Conservation (phyloP, 2,329 filamentous ascomycete species). For the Pseudogymnoascus sp. region DNA sequence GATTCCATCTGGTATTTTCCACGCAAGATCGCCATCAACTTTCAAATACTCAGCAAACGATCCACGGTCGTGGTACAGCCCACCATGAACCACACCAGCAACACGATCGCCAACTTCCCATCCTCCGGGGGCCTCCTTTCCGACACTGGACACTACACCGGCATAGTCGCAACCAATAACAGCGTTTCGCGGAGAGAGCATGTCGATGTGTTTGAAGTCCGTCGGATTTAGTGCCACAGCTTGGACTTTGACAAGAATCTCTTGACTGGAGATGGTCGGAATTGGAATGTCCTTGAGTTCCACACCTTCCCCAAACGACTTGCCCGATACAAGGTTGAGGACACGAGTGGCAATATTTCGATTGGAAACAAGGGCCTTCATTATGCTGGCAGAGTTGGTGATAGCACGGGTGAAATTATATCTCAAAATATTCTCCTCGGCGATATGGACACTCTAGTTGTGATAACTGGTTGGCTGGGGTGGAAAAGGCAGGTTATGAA, state of each 20-base stretch:
- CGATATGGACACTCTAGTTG: too few relatives aligned
- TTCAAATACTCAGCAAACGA: slow-evolving; percentile 13
- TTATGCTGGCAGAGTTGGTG: not conserved
- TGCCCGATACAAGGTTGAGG: slow-evolving; percentile 10
- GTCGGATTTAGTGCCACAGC: slow-evolving; percentile 25
- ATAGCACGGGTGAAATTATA: too few relatives aligned
- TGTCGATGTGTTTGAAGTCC: slow-evolving; percentile 26
- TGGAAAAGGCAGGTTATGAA: too few relatives aligned
- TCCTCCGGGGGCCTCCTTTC: slow-evolving; percentile 31
- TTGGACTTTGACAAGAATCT: slow-evolving; percentile 21
- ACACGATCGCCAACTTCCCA: slow-evolving; percentile 41
- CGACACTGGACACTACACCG: slow-evolving; percentile 39
- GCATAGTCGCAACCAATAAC: slow-evolving; percentile 37
- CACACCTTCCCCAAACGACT: not conserved
- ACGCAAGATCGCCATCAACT: slow-evolving; percentile 13
- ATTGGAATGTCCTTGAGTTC: slow-evolving; percentile 11
- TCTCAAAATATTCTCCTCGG: too few relatives aligned
- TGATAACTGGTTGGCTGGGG: too few relatives aligned
- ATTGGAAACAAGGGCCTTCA: slow-evolving; percentile 12
- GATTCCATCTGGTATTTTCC: slow-evolving; percentile 19
- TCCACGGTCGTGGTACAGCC: slow-evolving; percentile 9
- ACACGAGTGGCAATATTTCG: slow-evolving; percentile 8
- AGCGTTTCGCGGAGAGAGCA: slow-evolving; percentile 15
- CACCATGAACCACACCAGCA: slow-evolving; percentile 29
- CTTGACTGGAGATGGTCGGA: slow-evolving; percentile 24